phyloP scores from a whole-genome alignment of 2,329 filamentous ascomycete genomes.

The Apiospora sp. region DNA sequence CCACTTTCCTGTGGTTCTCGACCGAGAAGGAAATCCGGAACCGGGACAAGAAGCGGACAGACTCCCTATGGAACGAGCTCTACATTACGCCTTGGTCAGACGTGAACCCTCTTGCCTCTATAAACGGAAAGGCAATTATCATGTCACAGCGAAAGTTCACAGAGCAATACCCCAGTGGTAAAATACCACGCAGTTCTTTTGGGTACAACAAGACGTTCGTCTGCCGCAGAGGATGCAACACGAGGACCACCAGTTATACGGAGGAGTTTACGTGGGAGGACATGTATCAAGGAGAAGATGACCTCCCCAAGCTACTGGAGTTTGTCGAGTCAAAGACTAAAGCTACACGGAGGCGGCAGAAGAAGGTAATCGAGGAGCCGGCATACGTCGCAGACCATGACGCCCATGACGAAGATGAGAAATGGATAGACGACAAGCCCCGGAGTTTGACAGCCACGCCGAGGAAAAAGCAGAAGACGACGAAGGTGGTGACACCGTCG shows the following conservation, averaged over 20 bases:
- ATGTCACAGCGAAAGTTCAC: constrained; percentile 77
- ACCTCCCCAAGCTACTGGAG: constrained; percentile 71
- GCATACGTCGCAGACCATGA: constrained; percentile 39
- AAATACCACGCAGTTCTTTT: constrained; percentile 74
- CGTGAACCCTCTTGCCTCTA: constrained; percentile 83
- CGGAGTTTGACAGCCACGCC: constrained; percentile 54
- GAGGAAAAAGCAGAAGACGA: constrained; percentile 62
- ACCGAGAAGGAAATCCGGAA: constrained; percentile 89
- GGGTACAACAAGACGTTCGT: constrained; percentile 88
- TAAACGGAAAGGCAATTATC: constrained; percentile 87
- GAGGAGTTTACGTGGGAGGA: constrained; percentile 94
- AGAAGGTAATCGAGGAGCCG: constrained; percentile 19
- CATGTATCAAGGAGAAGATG: constrained; percentile 73
- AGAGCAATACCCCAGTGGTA: constrained; percentile 75
- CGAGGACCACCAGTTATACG: constrained; percentile 87
- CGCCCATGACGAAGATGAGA: constrained; percentile 40
- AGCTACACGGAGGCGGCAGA: constrained; percentile 63
- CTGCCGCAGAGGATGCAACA: constrained; percentile 89
- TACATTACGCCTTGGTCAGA: constrained; percentile 92
- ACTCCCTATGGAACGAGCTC: constrained; percentile 85
- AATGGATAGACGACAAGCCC: constrained; percentile 44
- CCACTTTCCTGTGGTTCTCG: constrained; percentile 95
- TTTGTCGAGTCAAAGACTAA: constrained; percentile 78
- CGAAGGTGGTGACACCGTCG: constrained; percentile 52
- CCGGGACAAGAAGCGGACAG: constrained; percentile 80